Evolutionary conservation across 352 stramenopile species (phyloP), one percentile per base, ranked within the genome.

Genomic region (Phytophthora vignae): DNA sequence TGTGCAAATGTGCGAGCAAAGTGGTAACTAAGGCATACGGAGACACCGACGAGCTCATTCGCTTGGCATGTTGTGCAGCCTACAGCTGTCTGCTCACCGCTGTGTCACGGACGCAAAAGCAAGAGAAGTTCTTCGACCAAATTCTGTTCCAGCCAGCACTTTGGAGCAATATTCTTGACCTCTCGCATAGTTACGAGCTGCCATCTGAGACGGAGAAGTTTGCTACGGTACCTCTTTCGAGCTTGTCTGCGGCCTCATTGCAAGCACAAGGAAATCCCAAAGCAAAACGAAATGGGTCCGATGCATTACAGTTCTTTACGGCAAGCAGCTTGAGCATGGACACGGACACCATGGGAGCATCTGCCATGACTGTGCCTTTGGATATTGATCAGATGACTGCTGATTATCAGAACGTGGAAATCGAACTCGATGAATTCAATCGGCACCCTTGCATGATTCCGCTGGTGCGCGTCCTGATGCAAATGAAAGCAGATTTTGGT

Each of bases 81-180:
- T 96, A 94, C 57, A 83, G 77, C 31, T 96, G 89, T 67, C 66
- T 96, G 15, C 74, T 95, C 12, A 91, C 81, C 2, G 88, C 87
- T 3, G 86, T 96, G 22, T 91, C 87, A 1, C 83, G 84, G 33
- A 95, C 89, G 7, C 89, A 96, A 73, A 96, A 93, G 25, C 85
- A 95, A 49, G 87, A 96, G 49, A 96, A 96, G 58, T 91, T 96
- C 60, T 96, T 90, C 55, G 87, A 93, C 58, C 89, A 96, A 67
- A 90, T 96, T 40, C 70, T 96, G 44, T 94, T 96, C 63, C 87
- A 92, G 66, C 74, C 90, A 1, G 73, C 77, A 8, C 69, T 94
- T 8, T 94, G 87, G 85, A 59, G 40, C 10, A 96, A 93, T 25
- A 88, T 96, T 48, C 31, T 95, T 7, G 84, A 93, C 29, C 36